phyloP scores from a whole-genome alignment of 305 asterid species.

The Euphrasia arctica region DNA sequence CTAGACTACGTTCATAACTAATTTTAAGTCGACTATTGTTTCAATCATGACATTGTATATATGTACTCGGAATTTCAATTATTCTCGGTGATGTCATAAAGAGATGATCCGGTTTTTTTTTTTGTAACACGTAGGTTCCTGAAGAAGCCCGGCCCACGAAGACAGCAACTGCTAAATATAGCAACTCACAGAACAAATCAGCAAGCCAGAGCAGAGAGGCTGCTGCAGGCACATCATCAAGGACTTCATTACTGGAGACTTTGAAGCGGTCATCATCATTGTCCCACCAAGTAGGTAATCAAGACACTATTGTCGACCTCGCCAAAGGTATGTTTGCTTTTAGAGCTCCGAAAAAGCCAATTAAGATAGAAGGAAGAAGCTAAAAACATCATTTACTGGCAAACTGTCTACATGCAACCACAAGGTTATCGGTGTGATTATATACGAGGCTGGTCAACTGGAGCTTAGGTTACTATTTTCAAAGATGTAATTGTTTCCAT shows the following conservation, averaged over 20 bases:
- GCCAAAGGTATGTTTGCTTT: conserved; percentile 51
- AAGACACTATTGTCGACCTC: conserved; percentile 44
- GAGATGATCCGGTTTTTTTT: not conserved
- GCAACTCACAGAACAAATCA: conserved; percentile 47
- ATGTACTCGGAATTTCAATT: too few species aligned
- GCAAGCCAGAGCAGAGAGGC: conserved; percentile 34
- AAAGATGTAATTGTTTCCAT: not conserved
- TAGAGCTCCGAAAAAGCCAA: conserved; percentile 53
- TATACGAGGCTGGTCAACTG: not conserved
- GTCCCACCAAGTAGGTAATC: conserved; percentile 31
- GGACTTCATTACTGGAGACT: conserved; percentile 61
- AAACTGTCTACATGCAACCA: not conserved
- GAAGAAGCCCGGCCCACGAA: conserved; percentile 42
- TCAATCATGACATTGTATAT: too few species aligned
- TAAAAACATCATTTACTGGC: conserved; percentile 16
- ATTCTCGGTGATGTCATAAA: not conserved
- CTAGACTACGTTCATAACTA: conserved; percentile 3
- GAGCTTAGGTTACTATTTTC: not conserved
- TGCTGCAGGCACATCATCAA: conserved; percentile 36
- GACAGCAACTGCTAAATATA: conserved; percentile 38
- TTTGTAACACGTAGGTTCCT: conserved; percentile 42
- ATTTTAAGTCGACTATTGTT: not conserved
- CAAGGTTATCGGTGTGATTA: too few species aligned
- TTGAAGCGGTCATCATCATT: conserved; percentile 53
- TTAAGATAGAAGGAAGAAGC: conserved; percentile 50